Percentiles rank a stretch among this genome's conserved stretches.
Evolutionary conservation across 441 rosid genomes (phyloP).

Genomic region (Dalechampia spathulata): DNA sequence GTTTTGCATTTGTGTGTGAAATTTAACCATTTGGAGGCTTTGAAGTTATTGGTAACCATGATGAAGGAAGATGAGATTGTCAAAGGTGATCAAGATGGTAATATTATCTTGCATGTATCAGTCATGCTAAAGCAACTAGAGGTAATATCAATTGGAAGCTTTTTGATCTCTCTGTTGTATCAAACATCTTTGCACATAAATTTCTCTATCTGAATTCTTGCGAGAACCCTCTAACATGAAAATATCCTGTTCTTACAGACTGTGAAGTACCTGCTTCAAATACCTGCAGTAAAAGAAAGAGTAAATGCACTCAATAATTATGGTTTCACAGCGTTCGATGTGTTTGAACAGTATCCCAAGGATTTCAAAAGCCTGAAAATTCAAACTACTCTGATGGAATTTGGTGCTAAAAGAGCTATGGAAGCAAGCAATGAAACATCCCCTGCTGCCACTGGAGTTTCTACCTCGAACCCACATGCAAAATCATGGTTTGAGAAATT

Average conservation of each 20-base stretch:
- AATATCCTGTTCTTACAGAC: neutral
- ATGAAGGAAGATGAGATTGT: neutral
- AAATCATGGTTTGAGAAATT: neutral
- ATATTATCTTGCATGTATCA: neutral
- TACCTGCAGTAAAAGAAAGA: neutral
- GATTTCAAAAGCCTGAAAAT: constrained; percentile 1
- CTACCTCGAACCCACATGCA: neutral
- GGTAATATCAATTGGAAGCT: no score
- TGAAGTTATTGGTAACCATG: constrained; percentile 1
- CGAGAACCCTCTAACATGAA: no score
- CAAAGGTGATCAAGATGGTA: neutral
- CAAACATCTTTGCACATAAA: no score
- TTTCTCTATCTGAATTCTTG: no score
- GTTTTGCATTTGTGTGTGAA: constrained; percentile 14
- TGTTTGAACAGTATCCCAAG: neutral
- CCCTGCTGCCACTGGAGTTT: neutral
- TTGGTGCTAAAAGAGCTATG: neutral
- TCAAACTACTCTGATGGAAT: neutral
- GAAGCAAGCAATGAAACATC: neutral
- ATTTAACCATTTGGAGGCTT: constrained; percentile 11
- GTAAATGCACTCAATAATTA: neutral
- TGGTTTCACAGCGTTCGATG: neutral
- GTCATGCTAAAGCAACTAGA: neutral
- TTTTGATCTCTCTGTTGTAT: no score
- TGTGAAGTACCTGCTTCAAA: neutral